phyloP scores from a whole-genome alignment of 2,329 filamentous ascomycete genomes.

The Diatrype stigma region DNA sequence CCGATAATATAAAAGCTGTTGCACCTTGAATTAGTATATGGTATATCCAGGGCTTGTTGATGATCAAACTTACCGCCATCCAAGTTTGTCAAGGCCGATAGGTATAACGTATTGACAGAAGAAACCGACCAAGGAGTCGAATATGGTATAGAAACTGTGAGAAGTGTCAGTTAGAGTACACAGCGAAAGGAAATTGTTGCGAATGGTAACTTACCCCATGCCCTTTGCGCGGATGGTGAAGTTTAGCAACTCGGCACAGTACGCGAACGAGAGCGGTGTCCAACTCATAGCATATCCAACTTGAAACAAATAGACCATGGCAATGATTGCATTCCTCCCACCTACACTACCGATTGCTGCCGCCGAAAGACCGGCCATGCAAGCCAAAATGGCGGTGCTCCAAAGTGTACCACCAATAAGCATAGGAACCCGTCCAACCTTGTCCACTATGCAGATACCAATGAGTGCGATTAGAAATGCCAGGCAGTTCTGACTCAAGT shows the following conservation, averaged over 20 bases:
- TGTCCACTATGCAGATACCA: slow-evolving; percentile 8
- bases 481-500: slow-evolving; percentile 6
- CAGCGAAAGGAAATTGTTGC: too few relatives aligned
- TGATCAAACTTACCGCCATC: not conserved
- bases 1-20: slow-evolving; percentile 4
- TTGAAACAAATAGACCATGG: slow-evolving; percentile 3
- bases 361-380: slow-evolving; percentile 2
- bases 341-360: not conserved
- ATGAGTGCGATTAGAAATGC: slow-evolving; percentile 1
- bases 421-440: slow-evolving; percentile 11
- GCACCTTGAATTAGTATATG: not conserved
- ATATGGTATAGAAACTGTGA: slow-evolving; percentile 1
- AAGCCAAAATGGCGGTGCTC: not conserved
- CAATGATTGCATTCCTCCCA: slow-evolving; percentile 2
- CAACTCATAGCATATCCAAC: slow-evolving; percentile 1
- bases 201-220: not conserved
- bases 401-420: slow-evolving; percentile 3
- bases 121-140: slow-evolving; percentile 1
- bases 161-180: too few relatives aligned
- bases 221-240: slow-evolving; percentile 5
- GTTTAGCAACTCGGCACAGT: slow-evolving; percentile 3
- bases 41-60: too few relatives aligned
- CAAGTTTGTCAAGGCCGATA: slow-evolving; percentile 2
- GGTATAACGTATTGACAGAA: slow-evolving; percentile 7
- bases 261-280: slow-evolving; percentile 3